A percentile compares a stretch with the other conserved stretches of the same genome.
phyloP scores from a whole-genome alignment of 78 protist genomes.

The Dictyostelium purpureum region DNA sequence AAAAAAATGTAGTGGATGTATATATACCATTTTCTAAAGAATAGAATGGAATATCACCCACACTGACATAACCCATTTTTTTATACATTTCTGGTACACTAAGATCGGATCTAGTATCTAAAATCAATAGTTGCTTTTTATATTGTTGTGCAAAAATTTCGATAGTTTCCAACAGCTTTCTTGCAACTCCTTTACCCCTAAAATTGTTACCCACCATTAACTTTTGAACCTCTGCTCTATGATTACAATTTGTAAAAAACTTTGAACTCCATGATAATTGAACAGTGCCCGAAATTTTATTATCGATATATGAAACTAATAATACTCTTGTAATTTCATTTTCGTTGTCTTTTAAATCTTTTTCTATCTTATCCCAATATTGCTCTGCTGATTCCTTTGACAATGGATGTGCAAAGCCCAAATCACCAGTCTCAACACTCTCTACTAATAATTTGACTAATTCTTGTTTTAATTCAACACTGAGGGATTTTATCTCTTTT shows the following conservation, averaged over 20 bases:
- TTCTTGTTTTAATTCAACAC: not conserved
- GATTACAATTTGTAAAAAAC: not conserved
- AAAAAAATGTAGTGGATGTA: not conserved
- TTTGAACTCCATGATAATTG: not conserved
- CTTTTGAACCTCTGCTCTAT: slow-evolving; percentile 4
- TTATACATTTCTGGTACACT: not conserved
- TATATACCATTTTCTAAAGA: not conserved
- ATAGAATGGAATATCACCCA: not conserved
- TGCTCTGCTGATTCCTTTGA: not conserved
- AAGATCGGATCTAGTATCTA: not conserved
- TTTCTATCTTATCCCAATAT: not conserved
- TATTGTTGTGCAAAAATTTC: not conserved
- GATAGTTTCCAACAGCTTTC: not conserved
- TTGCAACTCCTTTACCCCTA: not conserved
- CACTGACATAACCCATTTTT: not conserved
- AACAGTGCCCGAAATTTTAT: not conserved
- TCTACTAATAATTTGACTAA: not conserved
- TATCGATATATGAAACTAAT: not conserved
- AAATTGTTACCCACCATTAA: not conserved
- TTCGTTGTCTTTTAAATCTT: not conserved
- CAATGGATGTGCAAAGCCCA: not conserved
- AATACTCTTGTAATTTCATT: not conserved
- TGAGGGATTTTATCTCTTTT: not conserved
- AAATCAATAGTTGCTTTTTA: not conserved
- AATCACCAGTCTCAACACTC: not conserved